Evolutionary conservation across 352 stramenopile genomes (phyloP).

Genomic region (Elongisporangium prolatum): DNA sequence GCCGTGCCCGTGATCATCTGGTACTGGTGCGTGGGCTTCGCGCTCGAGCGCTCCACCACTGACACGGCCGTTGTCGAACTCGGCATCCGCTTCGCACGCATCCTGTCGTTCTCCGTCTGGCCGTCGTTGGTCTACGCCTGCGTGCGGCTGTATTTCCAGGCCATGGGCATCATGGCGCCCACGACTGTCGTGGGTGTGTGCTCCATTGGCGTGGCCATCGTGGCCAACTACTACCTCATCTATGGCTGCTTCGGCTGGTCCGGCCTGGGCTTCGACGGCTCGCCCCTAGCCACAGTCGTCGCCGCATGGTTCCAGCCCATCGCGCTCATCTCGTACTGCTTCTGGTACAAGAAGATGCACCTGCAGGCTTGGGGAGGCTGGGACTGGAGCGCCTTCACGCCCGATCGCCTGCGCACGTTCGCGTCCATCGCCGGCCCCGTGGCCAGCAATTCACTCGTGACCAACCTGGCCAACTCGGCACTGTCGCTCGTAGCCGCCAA

Average conservation of each 20-base stretch:
- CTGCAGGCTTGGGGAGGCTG: constrained; percentile 66
- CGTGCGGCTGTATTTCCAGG: constrained; percentile 79
- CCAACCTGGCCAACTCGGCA: constrained; percentile 65
- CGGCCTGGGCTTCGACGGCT: constrained; percentile 74
- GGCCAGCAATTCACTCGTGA: constrained; percentile 61
- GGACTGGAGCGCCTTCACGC: constrained; percentile 52
- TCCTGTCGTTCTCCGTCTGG: constrained; percentile 76
- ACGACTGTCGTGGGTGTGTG: constrained; percentile 65
- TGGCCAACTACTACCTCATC: constrained; percentile 62
- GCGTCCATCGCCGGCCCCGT: constrained; percentile 58
- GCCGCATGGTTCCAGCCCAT: constrained; percentile 80
- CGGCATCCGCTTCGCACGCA: constrained; percentile 66
- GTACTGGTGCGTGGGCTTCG: constrained; percentile 55
- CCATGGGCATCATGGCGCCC: constrained; percentile 73
- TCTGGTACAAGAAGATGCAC: constrained; percentile 72
- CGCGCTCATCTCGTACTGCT: constrained; percentile 67
- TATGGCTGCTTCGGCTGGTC: constrained; percentile 50
- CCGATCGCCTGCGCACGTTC: constrained; percentile 58
- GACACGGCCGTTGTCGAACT: constrained; percentile 62
- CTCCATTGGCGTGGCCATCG: constrained; percentile 57
- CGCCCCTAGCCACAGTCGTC: constrained; percentile 67
- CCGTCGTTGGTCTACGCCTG: constrained; percentile 74
- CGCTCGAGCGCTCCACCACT: constrained; percentile 57
- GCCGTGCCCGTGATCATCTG: constrained; percentile 54
- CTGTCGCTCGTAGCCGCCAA: constrained; percentile 66